These are phyloP conservation scores for Termitomyces sp. DNA, from an alignment of 768 basidiomycete genomes.

Conservation along the genomic window DNA sequence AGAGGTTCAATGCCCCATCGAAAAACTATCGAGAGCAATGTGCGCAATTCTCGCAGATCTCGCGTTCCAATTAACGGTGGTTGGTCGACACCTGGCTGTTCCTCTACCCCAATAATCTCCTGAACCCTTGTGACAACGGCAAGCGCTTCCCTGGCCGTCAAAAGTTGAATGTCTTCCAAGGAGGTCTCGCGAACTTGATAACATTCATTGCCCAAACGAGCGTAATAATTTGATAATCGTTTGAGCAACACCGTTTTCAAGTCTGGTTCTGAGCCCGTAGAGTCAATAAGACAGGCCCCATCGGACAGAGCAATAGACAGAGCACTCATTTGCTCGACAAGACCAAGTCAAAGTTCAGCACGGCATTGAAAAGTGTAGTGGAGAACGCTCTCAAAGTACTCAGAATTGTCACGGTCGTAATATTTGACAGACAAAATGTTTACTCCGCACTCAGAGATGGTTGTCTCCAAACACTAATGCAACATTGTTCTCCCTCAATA, in stretches of 20 bases:
- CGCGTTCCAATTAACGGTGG: slow-evolving; percentile 53
- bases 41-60: slow-evolving; percentile 58
- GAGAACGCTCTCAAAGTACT: background rate
- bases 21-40: slow-evolving; percentile 62
- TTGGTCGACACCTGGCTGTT: slow-evolving; percentile 7
- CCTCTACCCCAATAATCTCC: slow-evolving; percentile 25
- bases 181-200: slow-evolving; percentile 15
- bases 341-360: background rate
- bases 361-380: background rate
- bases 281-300: slow-evolving; percentile 31
- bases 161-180: slow-evolving; percentile 40
- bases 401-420: background rate
- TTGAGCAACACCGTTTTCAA: slow-evolving; percentile 32
- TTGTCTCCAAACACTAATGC: background rate
- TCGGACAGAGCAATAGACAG: slow-evolving; percentile 27
- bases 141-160: slow-evolving; percentile 54
- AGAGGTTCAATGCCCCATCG: slow-evolving; percentile 65
- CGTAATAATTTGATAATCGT: slow-evolving; percentile 36
- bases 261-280: slow-evolving; percentile 20
- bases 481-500: background rate
- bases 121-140: slow-evolving; percentile 45
- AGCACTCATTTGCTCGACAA: slow-evolving; percentile 7
- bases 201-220: slow-evolving; percentile 15
- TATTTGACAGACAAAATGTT: background rate
- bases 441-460: background rate